phyloP scores from a whole-genome alignment of 2,329 filamentous ascomycete species.

The Phyllosticta paracitricarpa region DNA sequence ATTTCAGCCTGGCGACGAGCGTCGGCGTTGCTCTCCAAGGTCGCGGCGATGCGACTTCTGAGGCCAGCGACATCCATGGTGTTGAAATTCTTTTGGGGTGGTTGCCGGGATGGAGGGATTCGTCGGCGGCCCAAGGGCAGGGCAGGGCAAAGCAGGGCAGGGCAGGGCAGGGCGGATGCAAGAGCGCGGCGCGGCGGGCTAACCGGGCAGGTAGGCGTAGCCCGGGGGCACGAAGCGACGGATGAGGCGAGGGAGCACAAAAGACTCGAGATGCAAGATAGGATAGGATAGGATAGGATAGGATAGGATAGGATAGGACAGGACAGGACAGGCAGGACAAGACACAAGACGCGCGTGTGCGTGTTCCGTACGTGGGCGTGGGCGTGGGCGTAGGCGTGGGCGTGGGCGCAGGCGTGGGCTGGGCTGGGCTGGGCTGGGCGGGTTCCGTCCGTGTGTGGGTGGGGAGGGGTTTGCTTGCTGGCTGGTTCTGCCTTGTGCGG shows the following conservation, averaged over 20 bases:
- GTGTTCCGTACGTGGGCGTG: not conserved
- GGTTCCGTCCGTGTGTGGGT: not conserved
- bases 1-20: conserved; percentile 67
- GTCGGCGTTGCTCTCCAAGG: conserved; percentile 64
- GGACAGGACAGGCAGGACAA: not conserved
- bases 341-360: not conserved
- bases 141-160: not conserved
- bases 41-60: conserved; percentile 67
- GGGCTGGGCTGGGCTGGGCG: too few species aligned
- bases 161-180: not conserved
- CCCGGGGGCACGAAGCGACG: not conserved
- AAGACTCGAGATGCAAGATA: not conserved
- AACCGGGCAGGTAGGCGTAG: not conserved
- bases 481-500: not conserved
- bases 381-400: not conserved
- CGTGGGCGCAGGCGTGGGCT: too few species aligned
- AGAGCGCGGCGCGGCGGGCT: not conserved
- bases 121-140: not conserved
- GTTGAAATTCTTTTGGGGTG: conserved; percentile 8
- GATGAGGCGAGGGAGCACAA: not conserved
- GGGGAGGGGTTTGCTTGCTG: not conserved
- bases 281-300: not conserved
- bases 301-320: too few species aligned
- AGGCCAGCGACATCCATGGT: conserved; percentile 66
- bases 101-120: conserved; percentile 1